phyloP scores from a whole-genome alignment of 139 green algal species.

The Auxenochlorella protothecoides region DNA sequence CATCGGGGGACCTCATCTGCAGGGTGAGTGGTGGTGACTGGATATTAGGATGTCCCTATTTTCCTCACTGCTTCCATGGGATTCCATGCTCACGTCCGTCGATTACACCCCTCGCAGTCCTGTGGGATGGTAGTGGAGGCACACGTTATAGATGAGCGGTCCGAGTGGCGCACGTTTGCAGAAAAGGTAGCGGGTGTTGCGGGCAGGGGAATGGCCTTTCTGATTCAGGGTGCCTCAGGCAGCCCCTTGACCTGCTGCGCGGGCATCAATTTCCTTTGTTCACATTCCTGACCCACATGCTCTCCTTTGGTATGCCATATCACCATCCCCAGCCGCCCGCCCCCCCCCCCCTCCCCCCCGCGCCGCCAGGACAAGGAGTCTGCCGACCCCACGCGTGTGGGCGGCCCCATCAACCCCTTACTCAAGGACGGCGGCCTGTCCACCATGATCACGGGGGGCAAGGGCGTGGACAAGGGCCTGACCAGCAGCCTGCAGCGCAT shows the following conservation, averaged over 20 bases:
- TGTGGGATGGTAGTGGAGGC: constrained; percentile 83
- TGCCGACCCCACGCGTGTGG: constrained; percentile 72
- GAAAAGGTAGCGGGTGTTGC: constrained; percentile 34
- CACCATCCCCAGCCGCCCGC: too few species aligned
- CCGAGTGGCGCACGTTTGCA: constrained; percentile 92
- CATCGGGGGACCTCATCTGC: constrained; percentile 67
- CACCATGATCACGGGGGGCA: constrained; percentile 59
- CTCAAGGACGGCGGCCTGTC: constrained; percentile 65
- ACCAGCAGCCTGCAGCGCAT: constrained; percentile 11
- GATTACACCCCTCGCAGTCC: constrained; percentile 29
- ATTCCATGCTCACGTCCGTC: neutral
- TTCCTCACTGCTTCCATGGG: neutral
- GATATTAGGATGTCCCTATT: neutral
- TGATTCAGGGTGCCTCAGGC: too few species aligned
- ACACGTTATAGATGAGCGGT: constrained; percentile 84
- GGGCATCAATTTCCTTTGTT: too few species aligned
- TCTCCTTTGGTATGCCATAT: too few species aligned
- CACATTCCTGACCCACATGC: too few species aligned
- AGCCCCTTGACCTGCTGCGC: too few species aligned
- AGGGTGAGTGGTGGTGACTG: constrained; percentile 25
- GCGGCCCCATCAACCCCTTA: constrained; percentile 71
- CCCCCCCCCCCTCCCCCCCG: too few species aligned
- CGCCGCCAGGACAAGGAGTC: constrained; percentile 54
- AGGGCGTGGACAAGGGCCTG: constrained; percentile 23
- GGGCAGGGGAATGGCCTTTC: too few species aligned